Evolutionary conservation across 257 asterid species (phyloP), one percentile per base, ranked within the genome.

Genomic region (Solanum lycopersicoides): DNA sequence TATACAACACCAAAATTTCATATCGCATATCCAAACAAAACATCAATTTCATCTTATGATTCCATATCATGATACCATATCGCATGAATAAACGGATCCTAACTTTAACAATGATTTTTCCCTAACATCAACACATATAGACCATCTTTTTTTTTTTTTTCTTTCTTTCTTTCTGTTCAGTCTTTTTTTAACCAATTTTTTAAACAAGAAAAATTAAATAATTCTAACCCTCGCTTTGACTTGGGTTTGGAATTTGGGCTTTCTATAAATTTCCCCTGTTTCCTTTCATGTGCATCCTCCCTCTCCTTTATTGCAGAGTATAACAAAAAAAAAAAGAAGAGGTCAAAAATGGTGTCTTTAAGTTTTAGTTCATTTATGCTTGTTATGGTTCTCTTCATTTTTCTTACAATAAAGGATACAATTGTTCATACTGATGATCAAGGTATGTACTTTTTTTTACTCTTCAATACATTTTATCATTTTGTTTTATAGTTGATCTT

Each of bases 171-270:
- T 25, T 63, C 44, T 72, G 83, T 56, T 65, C 23, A 56, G 88
- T 56, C 37, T 60, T 89, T 92, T 83, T 34, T 14, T 72, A 84
- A 83, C 32, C 65, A 39, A 28, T 53, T 86, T 88, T 83, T 89
- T 20, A 47, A 63, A 12, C 20, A 77, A 47, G 37, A 42, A 77
- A 85, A 32, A 63, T 59, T 71, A 86, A 86, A 15, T 86, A 91
- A 59, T 89, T 89, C 89, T 92, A 90, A 92, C 84, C 92, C 90
- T 69, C 89, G 90, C 91, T 91, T 94, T 93, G 96, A 93, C 96
- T 93, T 89, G 88, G 87, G 84, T 89, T 88, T 88, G 83, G 89
- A 91, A 89, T 88, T 90, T 86, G 83, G 86, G 84, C 75, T 84
- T 88, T 88, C 86, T 89, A 87, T 90, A 92, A 86, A 91, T 60